Percentiles rank a stretch among this genome's conserved stretches.
phyloP scores from a whole-genome alignment of 1,284 basidiomycete species.

The Apiotrichum porosum region DNA sequence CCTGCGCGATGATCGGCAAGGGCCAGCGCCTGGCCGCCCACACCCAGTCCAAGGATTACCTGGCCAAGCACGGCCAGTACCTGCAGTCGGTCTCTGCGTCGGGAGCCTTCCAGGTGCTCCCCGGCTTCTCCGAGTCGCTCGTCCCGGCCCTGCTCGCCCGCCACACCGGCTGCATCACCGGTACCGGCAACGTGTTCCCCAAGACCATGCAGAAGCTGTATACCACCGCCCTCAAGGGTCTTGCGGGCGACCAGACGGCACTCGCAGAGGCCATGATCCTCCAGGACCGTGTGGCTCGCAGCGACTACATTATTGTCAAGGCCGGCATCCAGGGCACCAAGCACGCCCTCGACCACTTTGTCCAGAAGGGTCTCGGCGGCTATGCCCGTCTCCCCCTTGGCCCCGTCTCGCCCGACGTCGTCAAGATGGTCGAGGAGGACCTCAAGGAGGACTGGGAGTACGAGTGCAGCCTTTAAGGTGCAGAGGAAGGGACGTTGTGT shows the following conservation, averaged over 20 bases:
- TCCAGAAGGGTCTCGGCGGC: constrained; percentile 60
- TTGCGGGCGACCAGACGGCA: constrained; percentile 54
- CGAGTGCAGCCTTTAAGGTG: constrained; percentile 56
- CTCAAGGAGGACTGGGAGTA: constrained; percentile 59
- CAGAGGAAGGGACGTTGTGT: not conserved
- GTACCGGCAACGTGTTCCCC: constrained; percentile 70
- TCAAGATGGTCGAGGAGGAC: constrained; percentile 49
- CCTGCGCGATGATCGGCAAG: constrained; percentile 79
- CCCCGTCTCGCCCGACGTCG: constrained; percentile 47
- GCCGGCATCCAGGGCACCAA: constrained; percentile 57
- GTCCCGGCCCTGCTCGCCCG: constrained; percentile 64
- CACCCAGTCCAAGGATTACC: constrained; percentile 41
- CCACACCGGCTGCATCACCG: constrained; percentile 62
- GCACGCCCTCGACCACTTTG: constrained; percentile 62
- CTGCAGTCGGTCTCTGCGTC: constrained; percentile 26
- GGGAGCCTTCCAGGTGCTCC: constrained; percentile 44
- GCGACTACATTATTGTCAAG: constrained; percentile 66
- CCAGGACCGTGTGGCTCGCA: constrained; percentile 65
- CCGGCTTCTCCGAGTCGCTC: constrained; percentile 51
- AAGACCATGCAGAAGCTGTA: constrained; percentile 65
- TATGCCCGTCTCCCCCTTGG: constrained; percentile 60
- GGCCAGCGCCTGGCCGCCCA: constrained; percentile 65
- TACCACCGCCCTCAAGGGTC: constrained; percentile 51
- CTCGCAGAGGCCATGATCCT: constrained; percentile 63
- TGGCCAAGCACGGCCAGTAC: constrained; percentile 25